Evolutionary conservation across 2,329 filamentous ascomycete genomes (phyloP), one percentile per base, ranked within the genome.

Genomic region (Anisogramma anomala): DNA sequence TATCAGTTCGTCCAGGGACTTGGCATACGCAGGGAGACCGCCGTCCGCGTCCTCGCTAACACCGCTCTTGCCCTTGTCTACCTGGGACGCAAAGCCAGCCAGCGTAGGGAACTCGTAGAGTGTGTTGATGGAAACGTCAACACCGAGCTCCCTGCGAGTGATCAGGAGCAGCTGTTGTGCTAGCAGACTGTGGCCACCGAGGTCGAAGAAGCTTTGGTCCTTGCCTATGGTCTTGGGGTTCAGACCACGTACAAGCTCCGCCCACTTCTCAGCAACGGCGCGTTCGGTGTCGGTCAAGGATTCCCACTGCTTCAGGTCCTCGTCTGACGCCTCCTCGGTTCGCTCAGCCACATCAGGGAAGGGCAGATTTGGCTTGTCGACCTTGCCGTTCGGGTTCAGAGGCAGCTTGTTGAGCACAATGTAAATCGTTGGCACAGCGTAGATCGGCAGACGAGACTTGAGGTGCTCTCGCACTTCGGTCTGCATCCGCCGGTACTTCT

Each of bases 321-420:
- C 62, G 27, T 63, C 61, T 2, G 60, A 63, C 8, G 61, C 58
- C 19, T 65, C 63, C 47, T 63, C 62, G n/a, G 58, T 71, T 25
- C 81, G 68, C 52, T 84, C 72, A 10, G 75, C 74, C 18, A 77
- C 77, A 58, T 89, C 84, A 28, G 78, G 88, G 71, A 88, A 91
- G 0, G 85, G 85, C 39, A 93, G 67, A 2, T 39, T 44, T 11
- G 45, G 45, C 33, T 41, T 82, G 60, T 93, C 85, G 31, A 89
- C 75, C 62, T 91, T 91, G 52, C 84, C 82, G 51, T 87, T 87
- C n/a, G 82, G 82, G 58, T 85, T 88, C n/a, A 89, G 61, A 1
- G 84, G 84, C 48, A 89, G 71, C 42, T 77, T 76, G 46, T 77
- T 69, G 42, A 91, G 74, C 0, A 79, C 73, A 31, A 91, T 82